Conservation (phyloP, 2,329 filamentous ascomycete species). For the Botrytis sinoallii region DNA sequence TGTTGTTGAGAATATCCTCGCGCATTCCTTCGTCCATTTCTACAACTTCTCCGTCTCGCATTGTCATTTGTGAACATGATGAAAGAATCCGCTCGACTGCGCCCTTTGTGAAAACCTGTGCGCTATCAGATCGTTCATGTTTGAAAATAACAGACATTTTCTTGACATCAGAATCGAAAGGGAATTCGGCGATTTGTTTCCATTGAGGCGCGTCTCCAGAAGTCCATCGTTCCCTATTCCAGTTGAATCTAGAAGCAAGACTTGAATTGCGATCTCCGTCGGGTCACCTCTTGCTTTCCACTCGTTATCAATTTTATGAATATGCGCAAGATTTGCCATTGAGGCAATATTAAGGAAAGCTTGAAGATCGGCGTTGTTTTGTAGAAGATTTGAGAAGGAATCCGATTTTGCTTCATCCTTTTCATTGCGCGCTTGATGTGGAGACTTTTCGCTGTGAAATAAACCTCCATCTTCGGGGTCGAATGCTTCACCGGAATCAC, state of each 20-base stretch:
- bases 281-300: constrained; percentile 66
- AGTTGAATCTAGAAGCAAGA: constrained; percentile 66
- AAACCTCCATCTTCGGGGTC: constrained; percentile 49
- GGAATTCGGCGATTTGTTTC: constrained; percentile 64
- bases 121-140: constrained; percentile 37
- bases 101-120: constrained; percentile 59
- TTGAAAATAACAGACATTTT: constrained; percentile 72
- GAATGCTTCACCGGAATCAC: constrained; percentile 48
- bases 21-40: constrained; percentile 53
- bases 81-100: constrained; percentile 68
- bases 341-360: constrained; percentile 61
- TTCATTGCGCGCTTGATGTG: constrained; percentile 22
- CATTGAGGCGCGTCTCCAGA: constrained; percentile 50
- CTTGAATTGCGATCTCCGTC: constrained; percentile 72
- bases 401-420: neutral
- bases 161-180: constrained; percentile 72
- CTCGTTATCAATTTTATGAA: constrained; percentile 50
- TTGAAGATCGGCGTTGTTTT: constrained; percentile 48
- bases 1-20: constrained; percentile 59
- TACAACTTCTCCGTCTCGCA: constrained; percentile 43
- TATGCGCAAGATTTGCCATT: constrained; percentile 62
- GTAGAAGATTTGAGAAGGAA: constrained; percentile 38
- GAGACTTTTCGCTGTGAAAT: constrained; percentile 38
- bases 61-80: constrained; percentile 52
- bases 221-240: constrained; percentile 54